phyloP scores from a whole-genome alignment of 768 basidiomycete genomes.

The Gelatoporia subvermispora region DNA sequence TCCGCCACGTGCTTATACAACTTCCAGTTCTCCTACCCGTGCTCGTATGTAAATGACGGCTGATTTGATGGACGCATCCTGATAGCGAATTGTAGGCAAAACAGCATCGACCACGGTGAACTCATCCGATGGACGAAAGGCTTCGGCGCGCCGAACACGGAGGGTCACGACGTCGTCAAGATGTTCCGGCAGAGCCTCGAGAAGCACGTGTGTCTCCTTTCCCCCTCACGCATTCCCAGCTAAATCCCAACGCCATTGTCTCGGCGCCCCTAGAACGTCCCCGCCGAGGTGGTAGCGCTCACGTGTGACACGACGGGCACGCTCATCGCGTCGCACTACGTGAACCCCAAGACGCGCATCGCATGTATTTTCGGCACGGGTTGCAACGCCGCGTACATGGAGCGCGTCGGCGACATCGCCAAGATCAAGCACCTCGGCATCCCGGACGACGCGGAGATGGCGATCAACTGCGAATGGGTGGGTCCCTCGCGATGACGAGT shows the following conservation, averaged over 20 bases:
- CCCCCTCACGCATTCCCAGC: neutral
- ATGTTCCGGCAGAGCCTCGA: conserved; percentile 86
- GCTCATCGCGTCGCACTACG: conserved; percentile 94
- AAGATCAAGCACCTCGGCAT: conserved; percentile 80
- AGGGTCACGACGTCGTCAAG: conserved; percentile 86
- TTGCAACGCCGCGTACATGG: conserved; percentile 98
- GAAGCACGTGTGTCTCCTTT: conserved; percentile 54
- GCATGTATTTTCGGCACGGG: conserved; percentile 98
- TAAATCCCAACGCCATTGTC: neutral
- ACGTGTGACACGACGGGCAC: conserved; percentile 99
- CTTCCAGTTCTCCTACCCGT: conserved; percentile 88
- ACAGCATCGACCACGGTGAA: conserved; percentile 86
- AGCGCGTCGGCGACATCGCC: conserved; percentile 76
- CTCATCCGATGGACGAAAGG: conserved; percentile 99
- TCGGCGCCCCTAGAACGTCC: conserved; percentile 63
- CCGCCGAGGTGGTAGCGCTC: conserved; percentile 75
- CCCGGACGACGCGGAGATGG: conserved; percentile 66
- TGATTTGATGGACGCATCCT: neutral
- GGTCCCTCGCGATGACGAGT: conserved; percentile 11
- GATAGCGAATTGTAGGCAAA: conserved; percentile 81
- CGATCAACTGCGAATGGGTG: conserved; percentile 97
- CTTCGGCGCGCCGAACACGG: conserved; percentile 87
- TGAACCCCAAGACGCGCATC: conserved; percentile 85
- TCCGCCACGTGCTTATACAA: conserved; percentile 7
- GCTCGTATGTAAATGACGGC: conserved; percentile 54